Evolutionary conservation across 2,329 filamentous ascomycete genomes (phyloP).

Genomic region (Fusarium sp.): DNA sequence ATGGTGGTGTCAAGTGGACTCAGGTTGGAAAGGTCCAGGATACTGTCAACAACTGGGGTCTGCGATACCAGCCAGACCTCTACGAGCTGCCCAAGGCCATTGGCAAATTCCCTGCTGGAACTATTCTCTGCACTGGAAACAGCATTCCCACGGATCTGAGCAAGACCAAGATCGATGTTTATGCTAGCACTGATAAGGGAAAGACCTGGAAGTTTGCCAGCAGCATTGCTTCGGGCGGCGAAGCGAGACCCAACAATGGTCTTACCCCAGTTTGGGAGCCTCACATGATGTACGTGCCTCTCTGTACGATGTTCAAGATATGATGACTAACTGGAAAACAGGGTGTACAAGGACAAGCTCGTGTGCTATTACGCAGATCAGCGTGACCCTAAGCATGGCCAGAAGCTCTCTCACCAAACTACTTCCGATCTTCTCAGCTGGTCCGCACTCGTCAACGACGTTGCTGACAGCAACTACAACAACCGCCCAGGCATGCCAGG

Average conservation of each 20-base stretch:
- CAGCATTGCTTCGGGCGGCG: conserved; percentile 74
- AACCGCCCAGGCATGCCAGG: conserved; percentile 78
- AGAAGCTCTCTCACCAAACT: conserved; percentile 76
- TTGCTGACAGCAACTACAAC: conserved; percentile 69
- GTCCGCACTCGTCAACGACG: conserved; percentile 69
- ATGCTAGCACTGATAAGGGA: conserved; percentile 71
- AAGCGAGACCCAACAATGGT: conserved; percentile 72
- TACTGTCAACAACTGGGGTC: conserved; percentile 73
- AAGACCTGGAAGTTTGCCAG: conserved; percentile 76
- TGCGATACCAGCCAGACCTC: conserved; percentile 78
- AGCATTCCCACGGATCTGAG: conserved; percentile 72
- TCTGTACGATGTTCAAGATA: fast-evolving
- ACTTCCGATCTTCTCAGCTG: conserved; percentile 71
- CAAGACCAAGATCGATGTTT: conserved; percentile 77
- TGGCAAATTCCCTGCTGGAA: conserved; percentile 71
- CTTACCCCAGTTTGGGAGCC: conserved; percentile 80
- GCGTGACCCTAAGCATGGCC: conserved; percentile 71
- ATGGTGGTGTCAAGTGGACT: conserved; percentile 72
- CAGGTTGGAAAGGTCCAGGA: conserved; percentile 74
- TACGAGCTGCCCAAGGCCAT: conserved; percentile 72
- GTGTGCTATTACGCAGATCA: conserved; percentile 81
- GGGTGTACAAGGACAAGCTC: conserved; percentile 68
- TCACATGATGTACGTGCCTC: conserved; percentile 64
- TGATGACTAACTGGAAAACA: conserved; percentile 31
- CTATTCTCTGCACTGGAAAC: conserved; percentile 72